Percentiles rank a stretch among this genome's conserved stretches.
These are phyloP conservation scores for Ophiostoma montium DNA, from an alignment of 2,329 filamentous ascomycete genomes.

Conservation along the genomic window DNA sequence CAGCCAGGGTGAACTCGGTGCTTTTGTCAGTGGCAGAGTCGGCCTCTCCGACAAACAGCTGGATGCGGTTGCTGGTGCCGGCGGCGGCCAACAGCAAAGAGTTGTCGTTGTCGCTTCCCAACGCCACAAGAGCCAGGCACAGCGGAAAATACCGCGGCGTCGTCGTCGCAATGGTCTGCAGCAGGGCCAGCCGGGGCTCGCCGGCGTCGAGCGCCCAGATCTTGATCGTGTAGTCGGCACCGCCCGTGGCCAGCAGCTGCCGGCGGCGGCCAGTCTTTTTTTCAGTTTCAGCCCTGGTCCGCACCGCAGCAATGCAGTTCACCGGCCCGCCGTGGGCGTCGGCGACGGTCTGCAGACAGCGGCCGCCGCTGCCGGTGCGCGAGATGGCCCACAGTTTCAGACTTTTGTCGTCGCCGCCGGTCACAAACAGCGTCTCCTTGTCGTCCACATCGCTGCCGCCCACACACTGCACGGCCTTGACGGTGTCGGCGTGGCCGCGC, in stretches of 20 bases:
- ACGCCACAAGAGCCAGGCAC: conserved; percentile 51
- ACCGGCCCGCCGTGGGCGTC: conserved; percentile 61
- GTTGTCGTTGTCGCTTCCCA: conserved; percentile 52
- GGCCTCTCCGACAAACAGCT: conserved; percentile 51
- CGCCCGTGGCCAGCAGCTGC: conserved; percentile 56
- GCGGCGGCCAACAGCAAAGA: conserved; percentile 63
- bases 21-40: neutral
- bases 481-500: conserved; percentile 60
- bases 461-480: conserved; percentile 78
- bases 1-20: conserved; percentile 63
- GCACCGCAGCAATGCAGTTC: conserved; percentile 43
- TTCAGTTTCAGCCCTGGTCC: neutral
- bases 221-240: conserved; percentile 59
- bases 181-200: conserved; percentile 45
- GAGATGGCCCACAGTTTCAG: conserved; percentile 55
- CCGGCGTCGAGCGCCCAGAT: conserved; percentile 48
- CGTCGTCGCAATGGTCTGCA: conserved; percentile 57
- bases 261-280: neutral
- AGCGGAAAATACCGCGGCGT: conserved; percentile 73
- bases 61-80: conserved; percentile 70
- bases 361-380: conserved; percentile 11
- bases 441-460: conserved; percentile 45
- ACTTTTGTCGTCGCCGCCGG: conserved; percentile 67
- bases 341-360: conserved; percentile 39
- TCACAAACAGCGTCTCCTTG: conserved; percentile 43